These are phyloP conservation scores for Colletotrichum orbiculare DNA, from an alignment of 2,329 filamentous ascomycete genomes.

Conservation along the genomic window DNA sequence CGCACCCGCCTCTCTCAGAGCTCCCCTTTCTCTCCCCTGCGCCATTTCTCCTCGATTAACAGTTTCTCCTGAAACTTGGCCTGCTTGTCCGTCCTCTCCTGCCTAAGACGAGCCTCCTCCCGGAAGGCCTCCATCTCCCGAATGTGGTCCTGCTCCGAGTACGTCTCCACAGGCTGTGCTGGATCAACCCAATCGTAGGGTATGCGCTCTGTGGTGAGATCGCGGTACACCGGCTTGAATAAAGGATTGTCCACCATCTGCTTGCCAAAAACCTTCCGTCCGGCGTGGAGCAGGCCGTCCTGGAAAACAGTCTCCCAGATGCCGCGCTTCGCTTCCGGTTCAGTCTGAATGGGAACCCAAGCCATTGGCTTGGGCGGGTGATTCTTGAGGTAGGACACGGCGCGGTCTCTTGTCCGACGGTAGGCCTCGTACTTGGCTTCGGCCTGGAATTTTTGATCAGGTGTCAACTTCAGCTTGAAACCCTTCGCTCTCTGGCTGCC, in stretches of 20 bases:
- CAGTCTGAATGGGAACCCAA: conserved; percentile 11
- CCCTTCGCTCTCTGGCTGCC: not conserved
- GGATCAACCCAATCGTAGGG: conserved; percentile 33
- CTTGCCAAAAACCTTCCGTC: conserved; percentile 16
- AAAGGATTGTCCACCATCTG: conserved; percentile 18
- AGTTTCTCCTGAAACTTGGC: conserved; percentile 22
- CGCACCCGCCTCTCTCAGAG: not conserved
- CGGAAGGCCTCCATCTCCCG: conserved; percentile 28
- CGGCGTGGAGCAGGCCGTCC: conserved; percentile 5
- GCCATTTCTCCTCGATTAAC: conserved; percentile 15
- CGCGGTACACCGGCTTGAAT: conserved; percentile 32
- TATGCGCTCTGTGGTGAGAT: conserved; percentile 30
- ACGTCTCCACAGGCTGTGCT: conserved; percentile 10
- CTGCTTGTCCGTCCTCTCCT: conserved; percentile 30
- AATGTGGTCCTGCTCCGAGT: conserved; percentile 18
- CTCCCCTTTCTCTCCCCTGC: conserved; percentile 27
- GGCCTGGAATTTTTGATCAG: conserved; percentile 15
- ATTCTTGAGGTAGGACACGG: conserved; percentile 27
- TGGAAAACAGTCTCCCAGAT: conserved; percentile 18
- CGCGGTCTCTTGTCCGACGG: conserved; percentile 29
- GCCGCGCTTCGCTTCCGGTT: not conserved
- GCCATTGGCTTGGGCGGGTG: conserved; percentile 33
- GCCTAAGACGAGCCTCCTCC: conserved; percentile 14
- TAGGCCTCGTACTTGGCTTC: conserved; percentile 31
- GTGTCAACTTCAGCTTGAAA: conserved; percentile 12